These are phyloP conservation scores for Beauveria varroae DNA, from an alignment of 2,329 filamentous ascomycete species.

Conservation along the genomic window DNA sequence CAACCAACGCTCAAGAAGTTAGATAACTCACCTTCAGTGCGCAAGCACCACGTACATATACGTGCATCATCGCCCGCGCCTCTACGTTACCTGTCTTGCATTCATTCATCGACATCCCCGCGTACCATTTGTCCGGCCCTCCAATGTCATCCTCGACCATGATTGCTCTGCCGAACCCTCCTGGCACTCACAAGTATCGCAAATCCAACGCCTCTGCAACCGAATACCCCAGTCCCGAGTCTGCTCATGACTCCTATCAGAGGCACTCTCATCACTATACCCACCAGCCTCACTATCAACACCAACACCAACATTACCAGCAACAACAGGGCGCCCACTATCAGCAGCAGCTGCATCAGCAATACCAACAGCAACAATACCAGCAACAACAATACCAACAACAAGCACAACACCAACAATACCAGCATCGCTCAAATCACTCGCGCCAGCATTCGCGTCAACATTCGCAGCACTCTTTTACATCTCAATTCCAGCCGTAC, in stretches of 20 bases:
- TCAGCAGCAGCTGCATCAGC: not conserved
- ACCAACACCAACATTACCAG: not conserved
- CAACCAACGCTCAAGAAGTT: not conserved
- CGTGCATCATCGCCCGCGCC: not conserved
- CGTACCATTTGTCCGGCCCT: not conserved
- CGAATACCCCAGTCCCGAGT: constrained; percentile 7
- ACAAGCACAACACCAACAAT: not conserved
- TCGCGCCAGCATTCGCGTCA: not conserved
- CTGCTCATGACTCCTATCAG: constrained; percentile 1
- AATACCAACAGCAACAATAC: not conserved
- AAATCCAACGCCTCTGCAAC: constrained; percentile 11
- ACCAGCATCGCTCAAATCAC: not conserved
- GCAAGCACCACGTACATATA: constrained; percentile 2
- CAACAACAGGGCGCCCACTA: not conserved
- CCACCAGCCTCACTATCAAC: not conserved
- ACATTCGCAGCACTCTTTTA: constrained; percentile 2
- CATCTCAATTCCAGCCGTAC: constrained; percentile 11
- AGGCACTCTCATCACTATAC: constrained; percentile 1
- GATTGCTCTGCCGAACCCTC: constrained; percentile 22
- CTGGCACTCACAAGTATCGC: constrained; percentile 15
- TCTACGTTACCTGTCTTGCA: constrained; percentile 11
- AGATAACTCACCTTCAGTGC: constrained; percentile 8
- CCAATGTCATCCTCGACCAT: constrained; percentile 17
- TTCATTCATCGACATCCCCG: constrained; percentile 9
- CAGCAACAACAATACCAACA: not conserved